Evolutionary conservation across 345 rosid species (phyloP).

Genomic region (Rubroshorea leprosula): DNA sequence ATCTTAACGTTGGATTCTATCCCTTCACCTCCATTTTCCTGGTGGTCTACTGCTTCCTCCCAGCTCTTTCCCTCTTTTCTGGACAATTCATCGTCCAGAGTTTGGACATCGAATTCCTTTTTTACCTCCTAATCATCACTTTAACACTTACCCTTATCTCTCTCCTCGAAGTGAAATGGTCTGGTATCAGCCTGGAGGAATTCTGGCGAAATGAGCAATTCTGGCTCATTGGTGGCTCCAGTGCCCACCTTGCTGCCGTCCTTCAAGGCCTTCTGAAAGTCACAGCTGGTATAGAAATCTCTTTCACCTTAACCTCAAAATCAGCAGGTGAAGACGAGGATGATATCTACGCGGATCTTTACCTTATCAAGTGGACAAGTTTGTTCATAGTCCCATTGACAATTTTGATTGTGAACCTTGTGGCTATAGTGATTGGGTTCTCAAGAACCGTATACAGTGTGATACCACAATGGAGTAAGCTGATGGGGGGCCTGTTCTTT

Average conservation of each 20-base stretch:
- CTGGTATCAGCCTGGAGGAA: constrained; percentile 74
- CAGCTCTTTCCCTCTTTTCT: constrained; percentile 73
- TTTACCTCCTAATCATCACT: constrained; percentile 62
- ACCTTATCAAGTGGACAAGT: constrained; percentile 83
- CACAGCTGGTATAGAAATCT: constrained; percentile 74
- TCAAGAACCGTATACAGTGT: constrained; percentile 74
- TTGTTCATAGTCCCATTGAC: constrained; percentile 78
- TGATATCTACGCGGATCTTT: constrained; percentile 70
- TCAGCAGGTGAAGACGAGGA: constrained; percentile 69
- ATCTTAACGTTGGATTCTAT: constrained; percentile 80
- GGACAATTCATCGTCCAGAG: constrained; percentile 69
- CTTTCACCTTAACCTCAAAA: constrained; percentile 72
- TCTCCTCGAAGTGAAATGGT: constrained; percentile 89
- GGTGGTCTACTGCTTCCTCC: constrained; percentile 77
- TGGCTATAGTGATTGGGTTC: constrained; percentile 60
- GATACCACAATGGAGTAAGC: constrained; percentile 85
- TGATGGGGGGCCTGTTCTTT: constrained; percentile 75
- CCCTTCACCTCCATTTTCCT: constrained; percentile 84
- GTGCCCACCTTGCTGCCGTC: constrained; percentile 84
- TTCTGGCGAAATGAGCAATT: constrained; percentile 96
- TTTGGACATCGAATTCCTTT: constrained; percentile 55
- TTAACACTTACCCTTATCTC: constrained; percentile 56
- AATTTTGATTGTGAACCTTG: constrained; percentile 59
- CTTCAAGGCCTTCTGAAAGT: constrained; percentile 83
- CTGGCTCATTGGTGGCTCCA: constrained; percentile 89